Percentiles rank a stretch among this genome's conserved stretches.
phyloP scores from a whole-genome alignment of 78 protist genomes.

The Dictyostelium discoideum region dicty_2.7 NC_007089.4:3853501-3854000 shows the following conservation, averaged over 20 bases:
- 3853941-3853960: slow-evolving; percentile 9
- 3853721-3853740: slow-evolving; percentile 48
- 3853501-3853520: slow-evolving; percentile 11
- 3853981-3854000: slow-evolving; percentile 78
- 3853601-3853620: slow-evolving; percentile 33
- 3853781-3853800: neutral
- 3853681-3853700: slow-evolving; percentile 19
- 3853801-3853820: neutral
- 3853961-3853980: slow-evolving; percentile 50
- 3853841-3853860: slow-evolving; percentile 37
- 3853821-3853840: neutral
- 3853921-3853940: slow-evolving; percentile 38
- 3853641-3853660: slow-evolving; percentile 20
- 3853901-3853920: slow-evolving; percentile 50
- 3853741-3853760: slow-evolving; percentile 35
- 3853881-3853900: slow-evolving; percentile 55
- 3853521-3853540: slow-evolving; percentile 4
- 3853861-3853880: slow-evolving; percentile 43
- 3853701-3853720: slow-evolving; percentile 35
- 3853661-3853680: slow-evolving; percentile 23
- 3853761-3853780: neutral
- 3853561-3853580: slow-evolving; percentile 37
- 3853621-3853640: slow-evolving; percentile 31
- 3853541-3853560: slow-evolving; percentile 35
- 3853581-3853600: slow-evolving; percentile 63